These are phyloP conservation scores for Conticribra guillardii DNA, from an alignment of 108 stramenopile genomes.

Conservation along the genomic window DNA sequence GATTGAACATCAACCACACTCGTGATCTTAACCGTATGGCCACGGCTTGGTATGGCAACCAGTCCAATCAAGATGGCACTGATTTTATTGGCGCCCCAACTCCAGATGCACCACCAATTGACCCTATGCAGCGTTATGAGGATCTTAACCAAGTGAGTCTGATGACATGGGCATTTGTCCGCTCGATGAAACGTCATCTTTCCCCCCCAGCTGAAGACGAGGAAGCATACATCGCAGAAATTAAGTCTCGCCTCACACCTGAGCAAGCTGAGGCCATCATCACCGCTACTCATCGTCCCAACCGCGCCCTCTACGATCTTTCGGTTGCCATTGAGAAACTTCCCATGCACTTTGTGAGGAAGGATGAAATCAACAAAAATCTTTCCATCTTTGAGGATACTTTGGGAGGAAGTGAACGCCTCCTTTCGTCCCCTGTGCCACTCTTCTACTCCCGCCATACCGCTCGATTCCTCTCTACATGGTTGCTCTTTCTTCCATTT, in stretches of 20 bases:
- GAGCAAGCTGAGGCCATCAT: constrained; percentile 62
- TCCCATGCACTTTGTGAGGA: constrained; percentile 69
- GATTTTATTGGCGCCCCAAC: constrained; percentile 30
- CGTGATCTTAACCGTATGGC: constrained; percentile 69
- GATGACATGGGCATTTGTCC: constrained; percentile 75
- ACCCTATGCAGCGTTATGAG: constrained; percentile 41
- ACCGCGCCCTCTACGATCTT: constrained; percentile 64
- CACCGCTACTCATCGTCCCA: constrained; percentile 62
- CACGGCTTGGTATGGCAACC: constrained; percentile 55
- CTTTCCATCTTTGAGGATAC: constrained; percentile 71
- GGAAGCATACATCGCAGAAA: constrained; percentile 45
- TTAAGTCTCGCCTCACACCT: constrained; percentile 46
- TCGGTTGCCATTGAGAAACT: constrained; percentile 67
- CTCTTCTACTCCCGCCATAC: constrained; percentile 71
- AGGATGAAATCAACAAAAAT: constrained; percentile 58
- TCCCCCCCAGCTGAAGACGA: constrained; percentile 68
- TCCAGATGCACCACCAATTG: background rate
- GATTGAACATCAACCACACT: constrained; percentile 74
- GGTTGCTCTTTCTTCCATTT: constrained; percentile 68
- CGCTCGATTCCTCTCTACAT: constrained; percentile 69
- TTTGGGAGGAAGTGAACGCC: constrained; percentile 57
- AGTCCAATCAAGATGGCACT: constrained; percentile 20
- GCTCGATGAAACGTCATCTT: constrained; percentile 68
- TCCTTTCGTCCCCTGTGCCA: constrained; percentile 67
- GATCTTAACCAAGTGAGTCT: constrained; percentile 54